Conservation (phyloP, 2,329 filamentous ascomycete genomes). For the Beauveria australis region DNA sequence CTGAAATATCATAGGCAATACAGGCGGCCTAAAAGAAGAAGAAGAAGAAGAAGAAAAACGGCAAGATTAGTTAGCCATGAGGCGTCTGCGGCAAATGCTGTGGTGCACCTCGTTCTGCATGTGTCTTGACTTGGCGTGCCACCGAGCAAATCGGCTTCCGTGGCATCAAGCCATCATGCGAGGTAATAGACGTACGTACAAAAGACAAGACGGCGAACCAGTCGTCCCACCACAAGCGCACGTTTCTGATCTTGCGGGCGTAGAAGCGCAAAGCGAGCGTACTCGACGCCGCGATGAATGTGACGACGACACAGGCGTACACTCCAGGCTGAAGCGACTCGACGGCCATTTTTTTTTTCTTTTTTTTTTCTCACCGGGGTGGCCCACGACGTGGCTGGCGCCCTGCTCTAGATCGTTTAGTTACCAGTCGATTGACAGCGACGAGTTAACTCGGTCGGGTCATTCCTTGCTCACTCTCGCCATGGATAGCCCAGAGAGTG, state of each 20-base stretch:
- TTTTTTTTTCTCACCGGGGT: not conserved
- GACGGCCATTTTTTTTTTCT: not conserved
- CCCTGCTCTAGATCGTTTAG: too few species aligned
- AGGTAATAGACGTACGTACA: slow-evolving; percentile 4
- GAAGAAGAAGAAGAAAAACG: not conserved
- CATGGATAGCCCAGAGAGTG: too few species aligned
- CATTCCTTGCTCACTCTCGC: too few species aligned
- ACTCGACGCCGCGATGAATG: not conserved
- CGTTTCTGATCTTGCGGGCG: slow-evolving; percentile 8
- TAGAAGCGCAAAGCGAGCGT: slow-evolving; percentile 12
- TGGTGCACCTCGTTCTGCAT: not conserved
- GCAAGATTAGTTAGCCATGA: not conserved
- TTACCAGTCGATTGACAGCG: not conserved
- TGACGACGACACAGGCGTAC: slow-evolving; percentile 9
- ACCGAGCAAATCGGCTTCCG: not conserved
- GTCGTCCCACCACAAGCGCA: slow-evolving; percentile 13
- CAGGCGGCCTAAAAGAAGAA: not conserved
- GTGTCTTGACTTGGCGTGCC: too few species aligned
- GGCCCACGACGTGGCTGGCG: too few species aligned
- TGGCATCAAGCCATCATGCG: not conserved
- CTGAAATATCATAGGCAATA: slow-evolving; percentile 6
- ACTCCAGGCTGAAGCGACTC: slow-evolving; percentile 4
- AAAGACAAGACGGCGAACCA: slow-evolving; percentile 11
- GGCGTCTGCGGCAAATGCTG: too few species aligned
- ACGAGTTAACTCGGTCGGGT: too few species aligned